phyloP scores from a whole-genome alignment of 176 grass and related monocot species.

The Alloteropsis semialata region DNA sequence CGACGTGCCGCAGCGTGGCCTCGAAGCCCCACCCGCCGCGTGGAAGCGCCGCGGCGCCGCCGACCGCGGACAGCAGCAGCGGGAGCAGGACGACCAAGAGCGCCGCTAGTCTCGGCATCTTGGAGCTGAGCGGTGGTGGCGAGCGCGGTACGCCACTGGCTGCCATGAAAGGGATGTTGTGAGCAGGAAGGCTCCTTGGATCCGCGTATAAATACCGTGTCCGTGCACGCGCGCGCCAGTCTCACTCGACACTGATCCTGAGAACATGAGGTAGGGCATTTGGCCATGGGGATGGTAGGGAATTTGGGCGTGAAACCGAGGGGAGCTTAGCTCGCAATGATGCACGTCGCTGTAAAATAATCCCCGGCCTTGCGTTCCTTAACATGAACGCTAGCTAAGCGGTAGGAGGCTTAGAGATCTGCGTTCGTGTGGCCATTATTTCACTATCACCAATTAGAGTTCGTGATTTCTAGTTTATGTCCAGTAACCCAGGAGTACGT shows the following conservation, averaged over 20 bases:
- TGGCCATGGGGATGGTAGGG: background rate
- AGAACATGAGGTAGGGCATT: background rate
- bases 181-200: slow-evolving; percentile 30
- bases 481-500: slow-evolving; percentile 8
- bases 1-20: slow-evolving; percentile 48
- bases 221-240: background rate
- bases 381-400: slow-evolving; percentile 17
- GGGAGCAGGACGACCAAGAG: slow-evolving; percentile 20
- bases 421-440: slow-evolving; percentile 5
- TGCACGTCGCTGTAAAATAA: slow-evolving; percentile 1
- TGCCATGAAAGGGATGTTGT: slow-evolving; percentile 33
- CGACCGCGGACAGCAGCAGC: background rate
- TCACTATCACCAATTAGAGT: background rate
- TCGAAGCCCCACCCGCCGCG: slow-evolving; percentile 32
- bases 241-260: slow-evolving; percentile 32
- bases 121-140: background rate
- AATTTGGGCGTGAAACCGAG: background rate
- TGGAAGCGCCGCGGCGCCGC: background rate
- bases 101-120: background rate
- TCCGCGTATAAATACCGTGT: slow-evolving; percentile 19
- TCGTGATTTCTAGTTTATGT: background rate
- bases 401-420: slow-evolving; percentile 15
- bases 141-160: slow-evolving; percentile 1
- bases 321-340: slow-evolving; percentile 32
- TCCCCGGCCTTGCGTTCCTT: slow-evolving; percentile 16